A percentile compares a stretch with the other conserved stretches of the same genome.
These are phyloP conservation scores for Pogostemon cablin DNA, from an alignment of 257 asterid species.

Conservation along the genomic window DNA sequence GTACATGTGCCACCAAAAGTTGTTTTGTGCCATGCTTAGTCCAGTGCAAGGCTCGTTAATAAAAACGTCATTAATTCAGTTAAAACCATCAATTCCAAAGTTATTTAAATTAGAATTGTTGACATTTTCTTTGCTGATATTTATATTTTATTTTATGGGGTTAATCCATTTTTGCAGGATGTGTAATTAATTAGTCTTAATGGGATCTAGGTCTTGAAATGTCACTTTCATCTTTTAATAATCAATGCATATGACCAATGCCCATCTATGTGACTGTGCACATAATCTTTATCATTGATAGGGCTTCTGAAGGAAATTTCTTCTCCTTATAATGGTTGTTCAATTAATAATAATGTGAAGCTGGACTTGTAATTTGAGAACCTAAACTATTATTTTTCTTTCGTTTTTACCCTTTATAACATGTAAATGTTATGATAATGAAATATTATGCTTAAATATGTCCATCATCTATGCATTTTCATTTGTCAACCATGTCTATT, in stretches of 20 bases:
- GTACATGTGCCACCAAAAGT: neutral
- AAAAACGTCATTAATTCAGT: neutral
- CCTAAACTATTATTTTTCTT: conserved; percentile 3
- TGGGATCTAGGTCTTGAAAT: conserved; percentile 1
- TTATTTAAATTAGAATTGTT: neutral
- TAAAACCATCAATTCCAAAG: neutral
- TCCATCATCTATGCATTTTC: conserved; percentile 18
- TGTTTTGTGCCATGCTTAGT: neutral
- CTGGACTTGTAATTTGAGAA: conserved; percentile 21
- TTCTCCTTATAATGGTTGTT: conserved; percentile 22
- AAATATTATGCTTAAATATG: neutral
- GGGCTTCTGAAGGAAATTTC: conserved; percentile 27
- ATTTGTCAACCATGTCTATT: neutral
- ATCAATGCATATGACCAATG: neutral
- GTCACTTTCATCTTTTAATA: conserved; percentile 2
- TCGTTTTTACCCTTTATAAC: neutral
- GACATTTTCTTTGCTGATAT: conserved; percentile 7
- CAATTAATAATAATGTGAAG: conserved; percentile 3
- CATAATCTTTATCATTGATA: conserved; percentile 13
- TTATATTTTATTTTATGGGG: neutral
- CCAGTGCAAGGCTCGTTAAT: neutral
- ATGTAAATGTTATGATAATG: neutral
- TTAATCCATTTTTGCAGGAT: neutral
- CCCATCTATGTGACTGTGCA: neutral
- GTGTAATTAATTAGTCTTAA: conserved; percentile 14